Evolutionary conservation across 1,284 basidiomycete species (phyloP), one percentile per base, ranked within the genome.

Genomic region (Cryptococcus neoformans): DNA sequence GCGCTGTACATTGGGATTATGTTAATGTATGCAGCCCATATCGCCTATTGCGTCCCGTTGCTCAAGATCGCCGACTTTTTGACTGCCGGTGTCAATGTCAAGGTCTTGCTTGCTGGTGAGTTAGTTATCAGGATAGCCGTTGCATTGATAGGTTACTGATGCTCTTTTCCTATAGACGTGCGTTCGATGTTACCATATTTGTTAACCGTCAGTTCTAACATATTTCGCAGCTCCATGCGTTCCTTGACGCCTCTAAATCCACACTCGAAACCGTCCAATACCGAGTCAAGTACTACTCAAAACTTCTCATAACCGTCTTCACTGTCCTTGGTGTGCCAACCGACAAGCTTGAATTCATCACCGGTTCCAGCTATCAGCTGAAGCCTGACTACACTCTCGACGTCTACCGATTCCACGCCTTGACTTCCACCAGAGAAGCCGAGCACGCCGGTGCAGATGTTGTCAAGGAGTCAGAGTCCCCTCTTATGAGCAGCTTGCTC

Each of bases 381-480:
- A 87, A 87, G 2, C 83, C 83, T 44, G 90, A 95, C 63, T 99
- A 97, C 84, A 96, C 88, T 70, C 83, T 97, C 71, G 96, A 99
- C 79, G 90, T 93, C 72, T 97, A 94, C 84, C 74, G 86, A 62
- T 84, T 98, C 46, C 90, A 88, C 65, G 86, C 95, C 9, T 86
- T 87, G 52, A 92, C 94, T 6, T 88, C 92, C 0, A 92, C 97
- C 72, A 92, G 97, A 77, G 96, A 98, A 44, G 61, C 94, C 12
- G 95, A 95, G 76, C 96, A 96, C 76, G 96, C 96, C 0, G 96
- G 96, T n/a, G 94, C 95, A 0, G 96, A 99, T 73, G 96, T 99
- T 51, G 96, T 99, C 67, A 99, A 99, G 80, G 94, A 97, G 77
- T 92, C 96, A 4, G 89, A 92, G 59, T 92, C 87, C 66, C 92